Conservation (phyloP, 495 filamentous ascomycete species). For the Neurospora sp. region DNA sequence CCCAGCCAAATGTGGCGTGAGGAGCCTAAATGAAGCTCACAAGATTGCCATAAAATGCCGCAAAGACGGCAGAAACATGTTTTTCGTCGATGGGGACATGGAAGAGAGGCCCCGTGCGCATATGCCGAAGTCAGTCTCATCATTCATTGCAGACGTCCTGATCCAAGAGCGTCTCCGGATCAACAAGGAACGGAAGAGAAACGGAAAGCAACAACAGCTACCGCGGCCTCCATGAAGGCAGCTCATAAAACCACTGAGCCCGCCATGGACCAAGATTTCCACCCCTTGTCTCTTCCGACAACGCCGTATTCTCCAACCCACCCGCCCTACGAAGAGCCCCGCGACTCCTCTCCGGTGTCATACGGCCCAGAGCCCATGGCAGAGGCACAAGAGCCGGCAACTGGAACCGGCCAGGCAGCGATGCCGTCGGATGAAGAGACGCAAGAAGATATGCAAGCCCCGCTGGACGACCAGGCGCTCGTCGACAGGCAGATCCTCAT, state of each 20-base stretch:
- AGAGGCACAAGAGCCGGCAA: no score
- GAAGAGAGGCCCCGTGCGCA: not conserved
- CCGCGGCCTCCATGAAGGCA: not conserved
- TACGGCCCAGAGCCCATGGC: not conserved
- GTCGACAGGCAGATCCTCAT: not conserved
- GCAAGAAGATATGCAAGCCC: not conserved
- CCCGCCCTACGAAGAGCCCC: not conserved
- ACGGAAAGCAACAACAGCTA: not conserved
- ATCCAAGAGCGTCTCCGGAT: not conserved
- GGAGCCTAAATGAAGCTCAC: not conserved
- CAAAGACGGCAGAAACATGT: not conserved
- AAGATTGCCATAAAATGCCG: not conserved
- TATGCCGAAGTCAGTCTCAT: not conserved
- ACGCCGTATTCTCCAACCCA: no score
- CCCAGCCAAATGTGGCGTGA: not conserved
- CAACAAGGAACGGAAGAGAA: not conserved
- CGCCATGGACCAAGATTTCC: not conserved
- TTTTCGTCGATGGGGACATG: not conserved
- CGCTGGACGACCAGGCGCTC: not conserved
- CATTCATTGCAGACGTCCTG: not conserved
- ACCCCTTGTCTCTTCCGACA: not conserved
- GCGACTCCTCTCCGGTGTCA: not conserved
- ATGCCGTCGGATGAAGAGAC: no score
- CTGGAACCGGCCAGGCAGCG: no score
- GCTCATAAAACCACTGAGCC: not conserved